Percentiles rank a stretch among this genome's conserved stretches.
phyloP scores from a whole-genome alignment of 1,284 basidiomycete genomes.

The Schizopora paradoxa region DNA sequence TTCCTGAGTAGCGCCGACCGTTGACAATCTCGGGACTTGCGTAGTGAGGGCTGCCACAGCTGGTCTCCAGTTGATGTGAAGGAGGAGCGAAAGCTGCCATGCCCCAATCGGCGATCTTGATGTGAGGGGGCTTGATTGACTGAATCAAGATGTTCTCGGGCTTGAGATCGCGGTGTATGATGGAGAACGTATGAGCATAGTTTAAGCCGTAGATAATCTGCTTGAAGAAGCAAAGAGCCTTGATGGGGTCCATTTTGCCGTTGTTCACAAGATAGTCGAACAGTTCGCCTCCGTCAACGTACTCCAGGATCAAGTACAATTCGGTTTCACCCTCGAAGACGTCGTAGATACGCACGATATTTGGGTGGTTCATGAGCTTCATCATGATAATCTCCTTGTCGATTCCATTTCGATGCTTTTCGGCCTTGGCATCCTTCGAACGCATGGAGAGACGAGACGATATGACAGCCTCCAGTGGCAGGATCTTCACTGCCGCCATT shows the following conservation, averaged over 20 bases:
- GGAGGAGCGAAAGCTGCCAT: slow-evolving; percentile 93
- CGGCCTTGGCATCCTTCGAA: slow-evolving; percentile 70
- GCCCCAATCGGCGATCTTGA: slow-evolving; percentile 99
- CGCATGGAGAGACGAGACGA: slow-evolving; percentile 72
- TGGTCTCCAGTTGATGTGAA: slow-evolving; percentile 85
- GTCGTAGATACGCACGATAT: slow-evolving; percentile 91
- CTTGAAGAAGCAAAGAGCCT: slow-evolving; percentile 93
- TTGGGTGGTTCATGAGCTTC: slow-evolving; percentile 98
- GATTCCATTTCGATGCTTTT: slow-evolving; percentile 89
- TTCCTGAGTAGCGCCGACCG: slow-evolving; percentile 90
- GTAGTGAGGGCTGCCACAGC: slow-evolving; percentile 97
- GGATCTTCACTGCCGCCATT: slow-evolving; percentile 96
- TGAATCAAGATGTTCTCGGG: slow-evolving; percentile 96
- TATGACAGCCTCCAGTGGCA: slow-evolving; percentile 82
- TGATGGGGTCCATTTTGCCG: slow-evolving; percentile 75
- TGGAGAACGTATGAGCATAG: slow-evolving; percentile 98
- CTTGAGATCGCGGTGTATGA: slow-evolving; percentile 98
- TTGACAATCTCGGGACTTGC: slow-evolving; percentile 98
- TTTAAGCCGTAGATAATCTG: slow-evolving; percentile 96
- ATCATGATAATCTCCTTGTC: slow-evolving; percentile 99
- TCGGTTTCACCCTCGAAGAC: slow-evolving; percentile 94
- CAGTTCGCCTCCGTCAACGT: slow-evolving; percentile 95
- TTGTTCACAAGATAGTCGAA: slow-evolving; percentile 96
- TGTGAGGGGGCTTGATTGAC: slow-evolving; percentile 73
- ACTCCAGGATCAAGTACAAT: slow-evolving; percentile 94